A percentile compares a stretch with the other conserved stretches of the same genome.
Conservation (phyloP, 768 basidiomycete genomes). For the Megacollybia marginata region DNA sequence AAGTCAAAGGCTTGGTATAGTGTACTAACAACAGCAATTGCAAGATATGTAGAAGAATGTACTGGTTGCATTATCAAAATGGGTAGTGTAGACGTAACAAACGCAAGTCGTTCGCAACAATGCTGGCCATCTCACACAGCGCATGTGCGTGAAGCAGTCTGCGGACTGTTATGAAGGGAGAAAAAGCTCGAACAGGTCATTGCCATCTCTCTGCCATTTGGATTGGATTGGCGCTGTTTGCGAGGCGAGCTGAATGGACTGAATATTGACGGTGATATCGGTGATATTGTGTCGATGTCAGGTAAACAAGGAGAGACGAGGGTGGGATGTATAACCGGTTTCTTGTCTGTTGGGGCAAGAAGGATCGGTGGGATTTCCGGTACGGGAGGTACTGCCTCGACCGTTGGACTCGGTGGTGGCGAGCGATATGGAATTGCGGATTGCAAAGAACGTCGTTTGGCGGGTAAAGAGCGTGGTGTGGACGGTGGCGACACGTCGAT, state of each 20-base stretch:
- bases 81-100: neutral
- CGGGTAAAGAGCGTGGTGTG: slow-evolving; percentile 21
- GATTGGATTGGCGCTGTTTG: slow-evolving; percentile 2
- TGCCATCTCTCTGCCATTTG: slow-evolving; percentile 19
- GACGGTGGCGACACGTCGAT: slow-evolving; percentile 14
- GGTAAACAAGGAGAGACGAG: slow-evolving; percentile 23
- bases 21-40: neutral
- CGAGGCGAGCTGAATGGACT: neutral
- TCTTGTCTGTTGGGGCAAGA: slow-evolving; percentile 27
- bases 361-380: slow-evolving; percentile 46
- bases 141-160: slow-evolving; percentile 1
- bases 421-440: slow-evolving; percentile 36
- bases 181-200: slow-evolving; percentile 48
- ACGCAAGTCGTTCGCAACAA: slow-evolving; percentile 4
- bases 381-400: slow-evolving; percentile 46
- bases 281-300: slow-evolving; percentile 20
- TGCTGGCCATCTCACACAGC: neutral
- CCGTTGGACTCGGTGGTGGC: slow-evolving; percentile 41
- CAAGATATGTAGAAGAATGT: neutral
- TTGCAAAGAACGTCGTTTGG: slow-evolving; percentile 26
- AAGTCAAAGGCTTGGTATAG: neutral
- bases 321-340: slow-evolving; percentile 18
- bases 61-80: neutral
- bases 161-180: slow-evolving; percentile 26
- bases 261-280: slow-evolving; percentile 10